Percentiles rank a stretch among this genome's conserved stretches.
Conservation (phyloP, 805 yeast genomes). For the Kuraishia molischiana region DNA sequence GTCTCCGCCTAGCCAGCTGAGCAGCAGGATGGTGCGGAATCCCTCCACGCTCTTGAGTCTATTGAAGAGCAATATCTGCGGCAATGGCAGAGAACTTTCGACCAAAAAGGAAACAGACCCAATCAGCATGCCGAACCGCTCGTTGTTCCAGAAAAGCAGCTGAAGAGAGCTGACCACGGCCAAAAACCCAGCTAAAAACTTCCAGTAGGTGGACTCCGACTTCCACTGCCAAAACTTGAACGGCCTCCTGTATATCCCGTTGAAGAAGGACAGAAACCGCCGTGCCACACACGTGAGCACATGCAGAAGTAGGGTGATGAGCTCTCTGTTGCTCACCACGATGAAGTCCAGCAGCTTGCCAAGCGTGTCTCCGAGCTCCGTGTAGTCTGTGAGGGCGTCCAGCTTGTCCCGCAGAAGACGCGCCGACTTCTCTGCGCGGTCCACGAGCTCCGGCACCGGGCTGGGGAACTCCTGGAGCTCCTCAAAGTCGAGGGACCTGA, state of each 20-base stretch:
- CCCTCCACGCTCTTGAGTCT: conserved; percentile 65
- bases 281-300: not conserved
- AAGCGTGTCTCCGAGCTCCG: not conserved
- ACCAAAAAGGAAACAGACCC: conserved; percentile 40
- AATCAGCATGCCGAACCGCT: conserved; percentile 17
- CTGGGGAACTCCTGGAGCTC: conserved; percentile 21
- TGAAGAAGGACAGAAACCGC: conserved; percentile 43
- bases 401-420: not conserved
- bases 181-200: conserved; percentile 40
- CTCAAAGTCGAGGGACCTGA: conserved; percentile 36
- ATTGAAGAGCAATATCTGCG: conserved; percentile 63
- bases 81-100: conserved; percentile 67
- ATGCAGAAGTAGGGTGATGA: not conserved
- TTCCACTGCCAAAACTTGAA: conserved; percentile 84
- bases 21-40: conserved; percentile 61
- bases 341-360: not conserved
- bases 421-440: conserved; percentile 7
- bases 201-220: conserved; percentile 48
- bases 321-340: not conserved
- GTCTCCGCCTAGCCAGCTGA: conserved; percentile 90
- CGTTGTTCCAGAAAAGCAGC: conserved; percentile 12
- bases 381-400: not conserved
- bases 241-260: conserved; percentile 58
- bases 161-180: conserved; percentile 9
- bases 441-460: conserved; percentile 18